A percentile compares a stretch with the other conserved stretches of the same genome.
Evolutionary conservation across 2,329 filamentous ascomycete species (phyloP).

Genomic region (Diaporthe sp.): DNA sequence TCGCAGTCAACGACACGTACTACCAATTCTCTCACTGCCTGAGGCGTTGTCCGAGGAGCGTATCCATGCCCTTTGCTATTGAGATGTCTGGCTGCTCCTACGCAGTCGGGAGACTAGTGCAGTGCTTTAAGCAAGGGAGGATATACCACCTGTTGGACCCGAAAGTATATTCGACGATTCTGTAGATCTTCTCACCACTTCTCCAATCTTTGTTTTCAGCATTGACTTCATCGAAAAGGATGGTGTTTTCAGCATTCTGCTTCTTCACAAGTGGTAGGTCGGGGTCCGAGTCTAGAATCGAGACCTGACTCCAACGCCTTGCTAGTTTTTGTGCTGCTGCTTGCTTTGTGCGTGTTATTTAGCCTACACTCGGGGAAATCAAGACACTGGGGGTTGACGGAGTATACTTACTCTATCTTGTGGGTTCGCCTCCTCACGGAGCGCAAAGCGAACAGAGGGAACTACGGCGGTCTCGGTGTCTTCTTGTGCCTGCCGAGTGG

Average conservation of each 20-base stretch:
- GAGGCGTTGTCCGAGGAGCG: neutral
- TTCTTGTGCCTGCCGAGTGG: neutral
- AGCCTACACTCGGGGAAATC: neutral
- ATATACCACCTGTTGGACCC: neutral
- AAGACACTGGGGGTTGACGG: neutral
- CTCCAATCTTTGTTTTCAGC: neutral
- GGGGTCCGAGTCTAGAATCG: neutral
- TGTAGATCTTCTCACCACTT: neutral
- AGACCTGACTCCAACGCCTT: neutral
- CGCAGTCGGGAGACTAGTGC: no score
- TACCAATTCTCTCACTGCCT: neutral
- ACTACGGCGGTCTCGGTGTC: neutral
- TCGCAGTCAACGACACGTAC: neutral
- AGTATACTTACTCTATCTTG: neutral
- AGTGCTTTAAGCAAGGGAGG: neutral
- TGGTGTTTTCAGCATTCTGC: neutral
- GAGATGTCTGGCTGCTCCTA: neutral
- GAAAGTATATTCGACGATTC: neutral
- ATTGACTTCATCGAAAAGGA: neutral
- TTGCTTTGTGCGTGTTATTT: neutral
- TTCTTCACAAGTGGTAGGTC: neutral
- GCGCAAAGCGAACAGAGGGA: neutral
- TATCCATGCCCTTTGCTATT: neutral
- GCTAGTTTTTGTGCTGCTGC: neutral
- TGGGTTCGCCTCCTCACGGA: neutral